Percentiles rank a stretch among this genome's conserved stretches.
phyloP scores from a whole-genome alignment of 2,329 filamentous ascomycete genomes.

The Magnaporthiopsis incrustans region DNA sequence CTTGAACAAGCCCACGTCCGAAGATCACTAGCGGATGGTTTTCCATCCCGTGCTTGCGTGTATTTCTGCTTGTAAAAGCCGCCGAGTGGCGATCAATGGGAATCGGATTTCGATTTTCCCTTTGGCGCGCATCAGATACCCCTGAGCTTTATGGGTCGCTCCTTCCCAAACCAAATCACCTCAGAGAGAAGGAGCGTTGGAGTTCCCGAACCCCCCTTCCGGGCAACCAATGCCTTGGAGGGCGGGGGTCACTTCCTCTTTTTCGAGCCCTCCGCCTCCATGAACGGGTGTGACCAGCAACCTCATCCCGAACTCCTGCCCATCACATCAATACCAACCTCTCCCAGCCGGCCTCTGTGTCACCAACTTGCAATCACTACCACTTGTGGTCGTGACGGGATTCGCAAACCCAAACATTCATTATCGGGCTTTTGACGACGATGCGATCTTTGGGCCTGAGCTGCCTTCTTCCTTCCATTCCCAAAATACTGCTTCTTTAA shows the following conservation, averaged over 20 bases:
- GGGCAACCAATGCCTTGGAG: neutral
- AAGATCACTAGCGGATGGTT: neutral
- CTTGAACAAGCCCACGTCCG: neutral
- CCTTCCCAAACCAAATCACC: neutral
- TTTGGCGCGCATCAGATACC: too few relatives aligned
- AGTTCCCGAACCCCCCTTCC: neutral
- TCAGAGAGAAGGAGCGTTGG: neutral
- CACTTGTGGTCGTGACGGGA: neutral
- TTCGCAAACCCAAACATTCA: neutral
- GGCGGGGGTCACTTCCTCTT: neutral
- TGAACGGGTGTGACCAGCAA: neutral
- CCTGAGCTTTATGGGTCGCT: neutral
- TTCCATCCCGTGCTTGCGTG: too few relatives aligned
- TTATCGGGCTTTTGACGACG: neutral
- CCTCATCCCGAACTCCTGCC: slow-evolving; percentile 1
- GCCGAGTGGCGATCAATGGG: neutral
- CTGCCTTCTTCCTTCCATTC: neutral
- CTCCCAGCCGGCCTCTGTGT: neutral
- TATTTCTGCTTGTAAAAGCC: neutral
- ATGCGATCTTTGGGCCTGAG: neutral
- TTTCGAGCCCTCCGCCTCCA: slow-evolving; percentile 4
- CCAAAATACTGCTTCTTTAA: neutral
- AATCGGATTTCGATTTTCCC: too few relatives aligned
- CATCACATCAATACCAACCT: neutral
- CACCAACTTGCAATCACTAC: neutral